Evolutionary conservation across 768 basidiomycete genomes (phyloP), one percentile per base, ranked within the genome.

Genomic region (Aureoboletus auriporus): DNA sequence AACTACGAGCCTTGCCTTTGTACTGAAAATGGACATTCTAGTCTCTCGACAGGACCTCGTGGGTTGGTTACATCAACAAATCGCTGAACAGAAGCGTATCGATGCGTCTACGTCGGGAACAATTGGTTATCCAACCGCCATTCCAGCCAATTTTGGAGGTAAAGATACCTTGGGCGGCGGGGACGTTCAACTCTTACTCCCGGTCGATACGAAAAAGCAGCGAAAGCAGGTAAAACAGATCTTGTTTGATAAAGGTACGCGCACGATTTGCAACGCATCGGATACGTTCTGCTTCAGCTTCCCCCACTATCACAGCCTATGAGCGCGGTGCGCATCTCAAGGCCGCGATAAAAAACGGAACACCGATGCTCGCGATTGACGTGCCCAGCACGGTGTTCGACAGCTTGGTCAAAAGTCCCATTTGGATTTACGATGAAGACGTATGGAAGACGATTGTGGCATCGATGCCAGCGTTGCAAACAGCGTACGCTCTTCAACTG

Each of bases 391-490:
- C 68, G 7, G 74, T 80, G 2, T 89, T 89, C 53, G 85, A 89
- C 40, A 57, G 71, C 2, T 77, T 92, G 72, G 72, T 74, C 27
- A 75, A 71, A 58, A 79, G 64, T 31, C 60, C 79, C 4, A 62
- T 69, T 13, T 91, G 89, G 89, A 66, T 89, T 23, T 75, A 75
- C 5, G 86, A 89, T 51, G 89, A 92, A 38, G 86, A 90, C 34
- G 71, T 73, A 0, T 89, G 89, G 86, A 84, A 82, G 64, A 50
- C 70, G 2, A 72, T 89, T 34, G 60, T 74, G 7, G 69, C 73
- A 0, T 63, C 66, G 8, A 84, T 89, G 63, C 80, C 83, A 1
- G 67, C 75, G 26, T 73, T 78, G 39, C 76, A 79, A 44, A 70
- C 76, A 7, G 74, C 76, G 3, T 89, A 89, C 60, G 86, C 83